A percentile compares a stretch with the other conserved stretches of the same genome.
phyloP scores from a whole-genome alignment of 139 green algal genomes.

The Chlamydomonas asymmetrica region DNA sequence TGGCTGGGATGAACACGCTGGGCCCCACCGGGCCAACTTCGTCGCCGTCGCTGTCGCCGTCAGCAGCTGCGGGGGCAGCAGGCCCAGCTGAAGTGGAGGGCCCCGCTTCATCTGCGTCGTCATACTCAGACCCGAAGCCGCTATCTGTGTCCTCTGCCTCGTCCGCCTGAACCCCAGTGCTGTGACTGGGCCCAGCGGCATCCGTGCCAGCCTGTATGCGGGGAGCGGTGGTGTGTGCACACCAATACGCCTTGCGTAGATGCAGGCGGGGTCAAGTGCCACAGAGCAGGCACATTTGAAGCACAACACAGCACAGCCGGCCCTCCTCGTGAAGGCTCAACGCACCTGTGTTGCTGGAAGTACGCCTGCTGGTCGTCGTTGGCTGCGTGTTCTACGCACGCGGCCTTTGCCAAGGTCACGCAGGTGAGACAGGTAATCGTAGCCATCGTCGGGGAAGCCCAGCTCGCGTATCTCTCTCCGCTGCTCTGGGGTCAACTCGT shows the following conservation, averaged over 20 bases:
- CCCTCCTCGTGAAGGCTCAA: not conserved
- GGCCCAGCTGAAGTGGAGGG: no score
- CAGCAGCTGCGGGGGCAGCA: no score
- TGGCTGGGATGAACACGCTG: slow-evolving; percentile 14
- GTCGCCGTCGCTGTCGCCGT: not conserved
- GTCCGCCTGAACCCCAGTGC: slow-evolving; percentile 12
- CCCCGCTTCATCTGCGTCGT: not conserved
- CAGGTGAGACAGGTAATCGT: slow-evolving; percentile 94
- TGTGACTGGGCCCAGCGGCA: not conserved
- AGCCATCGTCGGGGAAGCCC: slow-evolving; percentile 94
- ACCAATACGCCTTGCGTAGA: no score
- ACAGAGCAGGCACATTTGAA: slow-evolving; percentile 11
- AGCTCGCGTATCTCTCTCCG: slow-evolving; percentile 73
- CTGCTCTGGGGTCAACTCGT: slow-evolving; percentile 47
- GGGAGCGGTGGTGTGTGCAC: no score
- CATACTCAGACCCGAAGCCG: not conserved
- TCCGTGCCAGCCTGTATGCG: not conserved
- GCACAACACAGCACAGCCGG: slow-evolving; percentile 2
- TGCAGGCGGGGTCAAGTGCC: no score
- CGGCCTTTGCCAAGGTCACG: slow-evolving; percentile 42
- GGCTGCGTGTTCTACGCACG: not conserved
- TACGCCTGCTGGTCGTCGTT: not conserved
- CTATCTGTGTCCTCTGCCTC: slow-evolving; percentile 28
- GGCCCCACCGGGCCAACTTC: slow-evolving; percentile 11
- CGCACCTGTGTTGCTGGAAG: not conserved